A percentile compares a stretch with the other conserved stretches of the same genome.
Evolutionary conservation across 306 rosid species (phyloP).

Genomic region (Dalbergia cochinchinensis): DNA sequence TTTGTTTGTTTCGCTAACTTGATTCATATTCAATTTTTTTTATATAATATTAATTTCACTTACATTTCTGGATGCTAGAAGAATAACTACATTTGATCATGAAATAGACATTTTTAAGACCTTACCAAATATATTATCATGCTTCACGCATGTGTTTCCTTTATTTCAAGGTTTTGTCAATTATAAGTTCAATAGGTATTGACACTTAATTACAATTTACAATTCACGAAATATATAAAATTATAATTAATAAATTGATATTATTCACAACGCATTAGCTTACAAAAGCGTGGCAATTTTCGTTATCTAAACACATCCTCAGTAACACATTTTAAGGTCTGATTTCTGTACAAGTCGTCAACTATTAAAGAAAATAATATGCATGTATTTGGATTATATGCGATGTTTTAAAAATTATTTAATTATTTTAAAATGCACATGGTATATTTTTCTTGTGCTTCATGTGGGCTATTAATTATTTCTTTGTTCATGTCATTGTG

Average conservation of each 20-base stretch:
- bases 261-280: neutral
- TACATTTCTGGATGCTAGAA: neutral
- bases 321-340: neutral
- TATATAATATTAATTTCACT: neutral
- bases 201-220: neutral
- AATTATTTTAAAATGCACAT: neutral
- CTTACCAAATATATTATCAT: neutral
- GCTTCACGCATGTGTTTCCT: neutral
- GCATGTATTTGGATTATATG: neutral
- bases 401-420: neutral
- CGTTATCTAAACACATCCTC: neutral
- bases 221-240: neutral
- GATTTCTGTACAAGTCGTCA: neutral
- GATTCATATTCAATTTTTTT: neutral
- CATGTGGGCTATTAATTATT: neutral
- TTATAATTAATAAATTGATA: neutral
- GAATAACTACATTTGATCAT: neutral
- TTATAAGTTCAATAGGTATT: neutral
- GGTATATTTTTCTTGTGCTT: neutral
- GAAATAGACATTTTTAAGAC: neutral
- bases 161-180: neutral
- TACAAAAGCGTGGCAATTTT: neutral
- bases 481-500: neutral
- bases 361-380: neutral
- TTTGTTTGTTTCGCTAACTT: neutral